phyloP scores from a whole-genome alignment of 805 yeast species.

The Huiozyma sinensis region DNA sequence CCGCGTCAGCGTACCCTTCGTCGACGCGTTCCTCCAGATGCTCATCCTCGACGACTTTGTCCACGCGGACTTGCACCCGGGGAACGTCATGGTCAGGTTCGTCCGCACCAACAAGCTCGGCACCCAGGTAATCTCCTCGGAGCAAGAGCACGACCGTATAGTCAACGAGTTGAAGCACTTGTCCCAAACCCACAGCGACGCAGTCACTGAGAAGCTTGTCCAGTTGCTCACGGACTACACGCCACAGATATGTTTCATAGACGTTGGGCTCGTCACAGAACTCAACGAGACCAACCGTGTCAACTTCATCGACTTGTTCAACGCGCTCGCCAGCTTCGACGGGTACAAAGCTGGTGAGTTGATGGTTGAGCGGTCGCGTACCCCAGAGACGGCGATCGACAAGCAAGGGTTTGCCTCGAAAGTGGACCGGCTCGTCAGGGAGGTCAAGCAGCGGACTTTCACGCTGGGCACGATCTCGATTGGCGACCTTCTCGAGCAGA shows the following conservation, averaged over 20 bases:
- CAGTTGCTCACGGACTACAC: slow-evolving; percentile 51
- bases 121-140: slow-evolving; percentile 13
- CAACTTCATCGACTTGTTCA: slow-evolving; percentile 82
- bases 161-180: neutral
- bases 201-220: slow-evolving; percentile 27
- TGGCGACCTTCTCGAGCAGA: slow-evolving; percentile 81
- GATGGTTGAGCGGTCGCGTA: slow-evolving; percentile 88
- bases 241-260: slow-evolving; percentile 84
- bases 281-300: slow-evolving; percentile 64
- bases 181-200: neutral
- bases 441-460: slow-evolving; percentile 79
- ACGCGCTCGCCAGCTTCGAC: slow-evolving; percentile 80
- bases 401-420: slow-evolving; percentile 78
- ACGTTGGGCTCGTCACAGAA: slow-evolving; percentile 90
- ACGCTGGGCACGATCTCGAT: slow-evolving; percentile 85
- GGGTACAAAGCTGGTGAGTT: slow-evolving; percentile 92
- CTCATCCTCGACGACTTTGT: slow-evolving; percentile 84
- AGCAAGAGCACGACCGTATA: neutral
- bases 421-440: slow-evolving; percentile 71
- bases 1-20: slow-evolving; percentile 59
- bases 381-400: slow-evolving; percentile 86
- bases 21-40: slow-evolving; percentile 91
- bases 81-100: slow-evolving; percentile 75
- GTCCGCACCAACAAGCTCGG: slow-evolving; percentile 35
- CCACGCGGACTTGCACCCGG: slow-evolving; percentile 96